Evolutionary conservation across 768 basidiomycete species (phyloP), one percentile per base, ranked within the genome.

Genomic region (Tulasnella sp.): DNA sequence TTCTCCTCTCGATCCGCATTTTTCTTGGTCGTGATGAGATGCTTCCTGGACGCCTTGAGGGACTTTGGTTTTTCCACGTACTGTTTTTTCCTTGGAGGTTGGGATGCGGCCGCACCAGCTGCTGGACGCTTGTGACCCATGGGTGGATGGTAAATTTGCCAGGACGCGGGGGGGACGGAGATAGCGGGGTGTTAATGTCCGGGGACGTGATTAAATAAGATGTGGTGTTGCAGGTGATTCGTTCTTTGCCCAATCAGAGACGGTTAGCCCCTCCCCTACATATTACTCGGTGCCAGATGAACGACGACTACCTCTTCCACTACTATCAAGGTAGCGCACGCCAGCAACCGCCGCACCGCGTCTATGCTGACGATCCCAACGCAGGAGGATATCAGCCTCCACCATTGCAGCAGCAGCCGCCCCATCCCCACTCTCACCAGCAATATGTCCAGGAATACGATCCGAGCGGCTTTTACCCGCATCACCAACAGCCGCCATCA

Each of bases 231-330:
- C 64, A 69, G 64, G 64, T 69, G 64, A 69, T 69, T 69, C 64
- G 64, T 69, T 69, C 64, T 69, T 69, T 69, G 64, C 64, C 64
- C 64, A 69, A 69, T 69, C 64, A 69, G 64, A 69, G 64, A 69
- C 64, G 64, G 64, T 69, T 24, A 28, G 31, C 28, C 28, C 64
- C 31, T 34, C 64, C 64, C 64, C 64, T 3, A 69, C n/a, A n/a
- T 31, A 31, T 37, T 31, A 69, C 64, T 69, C 64, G 64, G 64
- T 69, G 31, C 34, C 64, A 69, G 64, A 78, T 78, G 77, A 78
- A 64, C 77, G 77, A 78, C 77, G 77, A 78, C 54, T 78, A 60
- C 34, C 40, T 64, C 40, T 78, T 78, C 77, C 77, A 78, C 40
- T 64, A 58, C 50, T 78, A 78, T 46, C 60, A 64, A 54, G 41